These are phyloP conservation scores for Verruconis gallopava DNA, from an alignment of 2,329 filamentous ascomycete species.

Conservation along the genomic window DNA sequence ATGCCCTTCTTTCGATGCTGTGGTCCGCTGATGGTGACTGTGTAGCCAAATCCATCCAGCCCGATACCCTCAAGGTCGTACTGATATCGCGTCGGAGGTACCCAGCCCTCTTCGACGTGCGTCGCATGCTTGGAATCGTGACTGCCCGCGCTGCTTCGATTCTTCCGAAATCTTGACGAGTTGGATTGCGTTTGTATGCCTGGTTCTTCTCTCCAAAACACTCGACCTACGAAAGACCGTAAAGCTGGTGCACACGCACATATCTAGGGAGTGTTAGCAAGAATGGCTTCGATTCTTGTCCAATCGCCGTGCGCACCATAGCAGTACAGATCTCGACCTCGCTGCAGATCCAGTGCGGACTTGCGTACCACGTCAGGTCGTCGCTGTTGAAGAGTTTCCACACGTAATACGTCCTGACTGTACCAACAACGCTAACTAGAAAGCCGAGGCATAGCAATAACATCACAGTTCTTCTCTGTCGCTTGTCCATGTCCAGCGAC, in stretches of 20 bases:
- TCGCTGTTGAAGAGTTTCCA: conserved; percentile 28
- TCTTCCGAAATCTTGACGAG: neutral
- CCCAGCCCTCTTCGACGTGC: neutral
- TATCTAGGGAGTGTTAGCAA: conserved; percentile 4
- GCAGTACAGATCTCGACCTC: conserved; percentile 34
- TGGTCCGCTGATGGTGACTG: conserved; percentile 4
- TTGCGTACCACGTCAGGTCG: conserved; percentile 33
- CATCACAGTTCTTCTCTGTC: conserved; percentile 28
- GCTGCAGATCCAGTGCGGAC: conserved; percentile 33
- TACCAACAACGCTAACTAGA: conserved; percentile 29
- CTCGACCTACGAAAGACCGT: conserved; percentile 7
- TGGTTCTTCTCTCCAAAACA: neutral
- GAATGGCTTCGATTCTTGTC: neutral
- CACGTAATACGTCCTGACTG: conserved; percentile 32
- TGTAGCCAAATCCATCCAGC: conserved; percentile 7
- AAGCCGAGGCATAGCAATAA: conserved; percentile 29
- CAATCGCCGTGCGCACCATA: conserved; percentile 22
- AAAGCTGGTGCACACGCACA: conserved; percentile 10
- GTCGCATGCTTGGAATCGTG: neutral
- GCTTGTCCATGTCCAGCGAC: conserved; percentile 28
- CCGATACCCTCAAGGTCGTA: conserved; percentile 8
- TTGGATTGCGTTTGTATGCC: neutral
- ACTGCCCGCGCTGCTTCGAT: neutral
- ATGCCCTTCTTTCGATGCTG: neutral
- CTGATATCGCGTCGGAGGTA: neutral